A percentile compares a stretch with the other conserved stretches of the same genome.
These are phyloP conservation scores for Venturia nashicola DNA, from an alignment of 2,329 filamentous ascomycete species.

Conservation along the genomic window DNA sequence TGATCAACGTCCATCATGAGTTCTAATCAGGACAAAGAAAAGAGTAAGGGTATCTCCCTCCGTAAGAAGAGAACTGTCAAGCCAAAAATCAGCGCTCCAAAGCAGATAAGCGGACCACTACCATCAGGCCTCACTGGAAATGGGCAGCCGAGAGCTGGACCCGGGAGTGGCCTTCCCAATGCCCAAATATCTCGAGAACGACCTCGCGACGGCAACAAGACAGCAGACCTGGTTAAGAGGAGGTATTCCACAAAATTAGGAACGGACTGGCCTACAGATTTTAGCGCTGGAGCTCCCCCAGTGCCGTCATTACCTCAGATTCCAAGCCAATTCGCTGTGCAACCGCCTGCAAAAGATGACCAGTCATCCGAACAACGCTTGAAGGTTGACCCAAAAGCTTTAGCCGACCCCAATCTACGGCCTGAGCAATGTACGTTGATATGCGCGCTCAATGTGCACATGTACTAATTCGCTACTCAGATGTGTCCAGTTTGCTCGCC, in stretches of 20 bases:
- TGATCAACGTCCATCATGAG: neutral
- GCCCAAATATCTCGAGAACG: conserved; percentile 24
- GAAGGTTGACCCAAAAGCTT: conserved; percentile 60
- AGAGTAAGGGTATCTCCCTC: conserved; percentile 43
- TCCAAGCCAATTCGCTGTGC: conserved; percentile 46
- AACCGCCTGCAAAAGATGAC: conserved; percentile 28
- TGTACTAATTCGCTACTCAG: conserved; percentile 19
- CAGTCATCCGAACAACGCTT: conserved; percentile 42
- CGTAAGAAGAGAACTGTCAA: conserved; percentile 46
- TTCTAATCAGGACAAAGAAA: conserved; percentile 6
- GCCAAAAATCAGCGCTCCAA: conserved; percentile 48
- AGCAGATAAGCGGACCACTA: conserved; percentile 38
- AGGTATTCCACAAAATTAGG: conserved; percentile 87
- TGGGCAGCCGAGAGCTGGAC: conserved; percentile 5
- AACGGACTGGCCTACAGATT: conserved; percentile 56
- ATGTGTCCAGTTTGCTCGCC: conserved; percentile 59
- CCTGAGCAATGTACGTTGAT: conserved; percentile 61
- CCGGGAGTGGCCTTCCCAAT: conserved; percentile 15
- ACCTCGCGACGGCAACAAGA: conserved; percentile 29
- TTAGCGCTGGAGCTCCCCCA: conserved; percentile 54
- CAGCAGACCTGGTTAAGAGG: conserved; percentile 79
- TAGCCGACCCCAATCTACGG: conserved; percentile 67
- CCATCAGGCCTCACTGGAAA: conserved; percentile 18
- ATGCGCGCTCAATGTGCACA: neutral
- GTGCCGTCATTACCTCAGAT: conserved; percentile 50